Evolutionary conservation across 257 asterid genomes (phyloP).

Genomic region (Marsdenia floribunda): DNA sequence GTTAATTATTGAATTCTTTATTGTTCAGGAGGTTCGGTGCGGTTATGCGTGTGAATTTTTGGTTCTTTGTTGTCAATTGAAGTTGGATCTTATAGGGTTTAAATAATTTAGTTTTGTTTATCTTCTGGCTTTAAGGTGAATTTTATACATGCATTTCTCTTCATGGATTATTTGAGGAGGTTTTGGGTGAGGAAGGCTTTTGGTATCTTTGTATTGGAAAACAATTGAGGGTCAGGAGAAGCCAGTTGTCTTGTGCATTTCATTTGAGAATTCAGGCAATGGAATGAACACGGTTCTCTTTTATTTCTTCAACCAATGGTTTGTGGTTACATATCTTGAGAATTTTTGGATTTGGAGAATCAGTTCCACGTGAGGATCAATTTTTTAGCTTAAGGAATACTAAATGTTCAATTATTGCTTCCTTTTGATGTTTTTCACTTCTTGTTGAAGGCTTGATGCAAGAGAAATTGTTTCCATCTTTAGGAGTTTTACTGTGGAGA

Average conservation of each 20-base stretch:
- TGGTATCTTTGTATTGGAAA: not conserved
- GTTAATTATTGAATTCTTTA: not conserved
- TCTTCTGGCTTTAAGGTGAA: not conserved
- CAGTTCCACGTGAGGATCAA: not conserved
- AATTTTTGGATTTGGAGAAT: not conserved
- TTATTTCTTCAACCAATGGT: not conserved
- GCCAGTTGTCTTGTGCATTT: constrained; percentile 7
- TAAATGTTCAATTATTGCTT: not conserved
- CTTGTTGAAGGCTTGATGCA: not conserved
- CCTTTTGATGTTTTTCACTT: not conserved
- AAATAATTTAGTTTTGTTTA: not conserved
- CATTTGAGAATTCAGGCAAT: not conserved
- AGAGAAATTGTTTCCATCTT: constrained; percentile 1
- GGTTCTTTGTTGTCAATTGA: not conserved
- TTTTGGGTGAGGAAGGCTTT: not conserved
- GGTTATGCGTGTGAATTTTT: not conserved
- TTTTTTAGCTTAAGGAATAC: not conserved
- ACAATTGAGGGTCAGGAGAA: not conserved
- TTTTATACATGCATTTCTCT: constrained; percentile 9
- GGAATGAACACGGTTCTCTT: not conserved
- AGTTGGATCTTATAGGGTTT: constrained; percentile 16
- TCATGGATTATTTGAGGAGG: too few species aligned
- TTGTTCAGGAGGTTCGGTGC: not conserved
- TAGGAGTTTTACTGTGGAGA: not conserved
- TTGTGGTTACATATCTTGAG: not conserved